Evolutionary conservation across 2,329 filamentous ascomycete genomes (phyloP).

Genomic region (Phyllosticta capitalensis): DNA sequence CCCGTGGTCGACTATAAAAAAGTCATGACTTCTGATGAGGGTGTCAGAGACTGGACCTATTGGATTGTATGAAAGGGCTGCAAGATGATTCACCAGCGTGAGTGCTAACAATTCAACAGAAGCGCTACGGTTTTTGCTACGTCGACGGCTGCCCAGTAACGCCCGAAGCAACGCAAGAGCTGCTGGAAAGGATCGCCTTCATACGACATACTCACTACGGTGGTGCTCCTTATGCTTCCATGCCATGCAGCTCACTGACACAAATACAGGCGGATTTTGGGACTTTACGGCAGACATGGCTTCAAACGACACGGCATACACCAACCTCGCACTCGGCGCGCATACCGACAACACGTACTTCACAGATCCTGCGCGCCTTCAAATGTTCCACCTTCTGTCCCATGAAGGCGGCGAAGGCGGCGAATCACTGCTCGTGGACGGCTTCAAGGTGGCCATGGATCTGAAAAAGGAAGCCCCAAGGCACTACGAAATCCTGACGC

Average conservation of each 20-base stretch:
- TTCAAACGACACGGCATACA: slow-evolving; percentile 86
- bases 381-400: slow-evolving; percentile 85
- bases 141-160: slow-evolving; percentile 59
- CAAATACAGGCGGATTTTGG: slow-evolving; percentile 52
- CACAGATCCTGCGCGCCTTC: slow-evolving; percentile 79
- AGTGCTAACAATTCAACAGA: slow-evolving; percentile 37
- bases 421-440: slow-evolving; percentile 74
- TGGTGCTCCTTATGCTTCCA: slow-evolving; percentile 31
- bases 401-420: slow-evolving; percentile 65
- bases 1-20: slow-evolving; percentile 53
- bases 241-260: not conserved
- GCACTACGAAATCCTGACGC: slow-evolving; percentile 50
- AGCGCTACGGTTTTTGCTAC: slow-evolving; percentile 65
- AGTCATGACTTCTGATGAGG: slow-evolving; percentile 46
- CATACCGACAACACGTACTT: slow-evolving; percentile 98
- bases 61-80: slow-evolving; percentile 59
- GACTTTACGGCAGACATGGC: slow-evolving; percentile 87
- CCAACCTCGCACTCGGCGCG: slow-evolving; percentile 66
- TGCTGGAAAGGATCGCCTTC: slow-evolving; percentile 74
- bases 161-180: slow-evolving; percentile 60
- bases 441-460: slow-evolving; percentile 59
- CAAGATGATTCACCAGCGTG: not conserved
- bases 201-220: slow-evolving; percentile 90
- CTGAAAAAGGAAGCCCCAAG: slow-evolving; percentile 46
- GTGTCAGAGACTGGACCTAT: slow-evolving; percentile 53